A percentile compares a stretch with the other conserved stretches of the same genome.
phyloP scores from a whole-genome alignment of 345 rosid species.

The Gynandropsis gynandra region DNA sequence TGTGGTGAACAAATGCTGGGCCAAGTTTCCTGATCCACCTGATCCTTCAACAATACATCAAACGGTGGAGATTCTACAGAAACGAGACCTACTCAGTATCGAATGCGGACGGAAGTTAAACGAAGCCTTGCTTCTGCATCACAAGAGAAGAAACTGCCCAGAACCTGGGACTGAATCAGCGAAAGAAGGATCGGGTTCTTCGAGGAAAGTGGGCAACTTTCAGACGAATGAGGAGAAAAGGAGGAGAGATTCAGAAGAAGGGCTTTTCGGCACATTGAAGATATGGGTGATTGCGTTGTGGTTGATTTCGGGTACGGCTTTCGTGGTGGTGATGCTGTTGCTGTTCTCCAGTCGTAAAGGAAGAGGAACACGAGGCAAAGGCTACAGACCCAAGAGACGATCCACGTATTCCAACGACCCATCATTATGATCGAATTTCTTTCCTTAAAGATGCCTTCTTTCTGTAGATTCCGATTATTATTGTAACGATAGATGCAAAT shows the following conservation, averaged over 20 bases:
- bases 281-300: constrained; percentile 68
- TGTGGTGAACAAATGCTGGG: constrained; percentile 76
- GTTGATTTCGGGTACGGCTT: constrained; percentile 68
- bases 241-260: constrained; percentile 38
- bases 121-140: constrained; percentile 76
- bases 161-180: constrained; percentile 30
- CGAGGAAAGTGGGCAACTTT: constrained; percentile 22
- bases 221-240: constrained; percentile 16
- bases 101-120: constrained; percentile 81
- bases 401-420: constrained; percentile 35
- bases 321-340: constrained; percentile 47
- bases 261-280: constrained; percentile 51
- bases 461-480: not conserved
- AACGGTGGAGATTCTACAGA: constrained; percentile 38
- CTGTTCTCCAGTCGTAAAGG: constrained; percentile 48
- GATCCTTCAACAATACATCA: constrained; percentile 46
- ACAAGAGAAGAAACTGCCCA: constrained; percentile 62
- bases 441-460: constrained; percentile 3
- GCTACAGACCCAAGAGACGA: constrained; percentile 58
- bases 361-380: constrained; percentile 57
- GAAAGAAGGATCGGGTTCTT: constrained; percentile 13
- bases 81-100: constrained; percentile 78
- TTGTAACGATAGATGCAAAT: too few relatives aligned
- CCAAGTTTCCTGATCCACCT: constrained; percentile 88
- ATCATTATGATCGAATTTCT: constrained; percentile 32